A percentile compares a stretch with the other conserved stretches of the same genome.
phyloP scores from a whole-genome alignment of 306 rosid genomes.

The Malus domestica region DNA sequence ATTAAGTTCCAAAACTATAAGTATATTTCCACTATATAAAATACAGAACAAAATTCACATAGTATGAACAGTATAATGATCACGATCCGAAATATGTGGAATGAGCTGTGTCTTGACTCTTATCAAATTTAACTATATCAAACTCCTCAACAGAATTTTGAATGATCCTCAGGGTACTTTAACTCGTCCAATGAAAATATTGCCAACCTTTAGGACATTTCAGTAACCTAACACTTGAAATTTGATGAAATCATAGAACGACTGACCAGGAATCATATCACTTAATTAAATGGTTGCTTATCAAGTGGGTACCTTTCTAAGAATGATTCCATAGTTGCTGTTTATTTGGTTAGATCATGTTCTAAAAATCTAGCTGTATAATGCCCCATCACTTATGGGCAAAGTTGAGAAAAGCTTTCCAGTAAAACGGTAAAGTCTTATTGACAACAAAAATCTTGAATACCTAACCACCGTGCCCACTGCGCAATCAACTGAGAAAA shows the following conservation, averaged over 20 bases:
- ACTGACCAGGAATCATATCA: not conserved
- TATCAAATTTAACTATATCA: not conserved
- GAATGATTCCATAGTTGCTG: not conserved
- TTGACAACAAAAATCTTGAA: not conserved
- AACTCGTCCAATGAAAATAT: not conserved
- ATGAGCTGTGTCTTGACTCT: not conserved
- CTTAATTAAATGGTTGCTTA: not conserved
- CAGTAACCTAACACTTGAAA: not conserved
- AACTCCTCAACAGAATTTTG: not conserved
- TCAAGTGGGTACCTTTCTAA: not conserved
- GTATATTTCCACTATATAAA: not conserved
- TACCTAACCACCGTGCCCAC: slow-evolving; percentile 97
- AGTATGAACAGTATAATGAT: not conserved
- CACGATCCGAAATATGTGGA: not conserved
- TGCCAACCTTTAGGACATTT: no score
- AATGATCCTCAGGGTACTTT: not conserved
- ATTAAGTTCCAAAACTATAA: not conserved
- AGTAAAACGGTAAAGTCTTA: not conserved
- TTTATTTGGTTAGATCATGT: not conserved
- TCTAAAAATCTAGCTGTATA: not conserved
- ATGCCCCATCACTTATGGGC: not conserved
- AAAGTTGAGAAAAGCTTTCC: not conserved
- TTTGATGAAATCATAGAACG: not conserved
- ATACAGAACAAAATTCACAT: not conserved
- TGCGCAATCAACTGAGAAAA: slow-evolving; percentile 75